Evolutionary conservation across 208 protist genomes (phyloP).

Genomic region (Naegleria gruberi): DNA sequence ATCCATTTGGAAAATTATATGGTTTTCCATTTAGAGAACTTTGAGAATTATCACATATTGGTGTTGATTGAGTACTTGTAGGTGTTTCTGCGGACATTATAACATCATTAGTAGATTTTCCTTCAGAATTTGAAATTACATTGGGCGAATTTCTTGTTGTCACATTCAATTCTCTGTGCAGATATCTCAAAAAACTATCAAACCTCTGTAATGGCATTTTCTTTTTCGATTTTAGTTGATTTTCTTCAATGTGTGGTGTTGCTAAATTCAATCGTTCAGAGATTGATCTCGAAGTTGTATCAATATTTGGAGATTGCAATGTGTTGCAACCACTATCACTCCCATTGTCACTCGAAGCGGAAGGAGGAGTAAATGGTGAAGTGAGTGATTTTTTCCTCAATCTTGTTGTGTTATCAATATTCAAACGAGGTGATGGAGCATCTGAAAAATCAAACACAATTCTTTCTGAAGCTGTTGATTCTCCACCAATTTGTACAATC

Average conservation of each 20-base stretch:
- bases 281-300: no score
- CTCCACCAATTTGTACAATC: no score
- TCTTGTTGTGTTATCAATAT: no score
- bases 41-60: no score
- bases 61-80: background rate
- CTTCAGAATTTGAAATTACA: background rate
- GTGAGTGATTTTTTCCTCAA: no score
- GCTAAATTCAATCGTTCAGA: background rate
- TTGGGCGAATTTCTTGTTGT: background rate
- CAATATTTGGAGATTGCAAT: no score
- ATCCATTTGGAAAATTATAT: background rate
- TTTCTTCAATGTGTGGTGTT: background rate
- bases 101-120: background rate
- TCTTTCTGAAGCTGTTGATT: no score
- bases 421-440: no score
- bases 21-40: background rate
- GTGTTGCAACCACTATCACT: no score
- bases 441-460: no score
- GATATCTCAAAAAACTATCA: background rate
- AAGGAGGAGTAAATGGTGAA: no score
- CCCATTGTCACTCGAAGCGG: no score
- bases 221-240: background rate
- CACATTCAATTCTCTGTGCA: background rate
- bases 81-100: background rate
- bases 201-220: background rate